Evolutionary conservation across 2,329 filamentous ascomycete genomes (phyloP).

Genomic region (Epichloe hybrida): DNA sequence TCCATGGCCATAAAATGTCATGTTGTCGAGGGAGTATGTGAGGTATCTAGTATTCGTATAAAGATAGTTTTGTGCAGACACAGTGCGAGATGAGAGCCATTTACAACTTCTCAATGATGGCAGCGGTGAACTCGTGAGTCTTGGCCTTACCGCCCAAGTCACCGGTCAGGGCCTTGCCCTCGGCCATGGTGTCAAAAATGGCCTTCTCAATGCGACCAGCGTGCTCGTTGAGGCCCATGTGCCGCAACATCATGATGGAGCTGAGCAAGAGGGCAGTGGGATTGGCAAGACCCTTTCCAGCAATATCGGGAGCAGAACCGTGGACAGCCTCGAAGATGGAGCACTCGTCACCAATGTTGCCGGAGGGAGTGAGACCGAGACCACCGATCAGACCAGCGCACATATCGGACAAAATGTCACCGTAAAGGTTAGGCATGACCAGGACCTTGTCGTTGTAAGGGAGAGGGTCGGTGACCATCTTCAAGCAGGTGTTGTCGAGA

Average conservation of each 20-base stretch:
- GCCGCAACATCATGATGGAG: constrained; percentile 99
- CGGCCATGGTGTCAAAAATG: constrained; percentile 85
- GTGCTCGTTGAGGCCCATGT: constrained; percentile 83
- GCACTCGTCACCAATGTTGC: constrained; percentile 98
- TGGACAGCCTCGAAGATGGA: constrained; percentile 99
- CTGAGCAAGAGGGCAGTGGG: constrained; percentile 88
- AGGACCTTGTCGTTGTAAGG: constrained; percentile 99
- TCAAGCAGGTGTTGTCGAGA: constrained; percentile 97
- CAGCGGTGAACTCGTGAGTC: constrained; percentile 84
- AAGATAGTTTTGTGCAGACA: neutral
- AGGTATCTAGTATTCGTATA: constrained; percentile 2
- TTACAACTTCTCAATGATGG: constrained; percentile 66
- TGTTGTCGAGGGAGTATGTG: neutral
- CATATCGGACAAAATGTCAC: constrained; percentile 99
- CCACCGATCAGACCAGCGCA: constrained; percentile 97
- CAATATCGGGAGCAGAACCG: constrained; percentile 92
- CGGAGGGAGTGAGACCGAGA: constrained; percentile 90
- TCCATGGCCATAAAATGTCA: neutral
- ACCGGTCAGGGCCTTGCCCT: constrained; percentile 92
- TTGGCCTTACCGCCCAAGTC: constrained; percentile 94
- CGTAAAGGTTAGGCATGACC: constrained; percentile 96
- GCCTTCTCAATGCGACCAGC: constrained; percentile 84
- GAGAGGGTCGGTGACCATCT: constrained; percentile 91
- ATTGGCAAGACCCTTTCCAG: constrained; percentile 91
- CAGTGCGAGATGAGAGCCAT: constrained; percentile 3